phyloP scores from a whole-genome alignment of 768 basidiomycete genomes.

The Leccinum boreale region DNA sequence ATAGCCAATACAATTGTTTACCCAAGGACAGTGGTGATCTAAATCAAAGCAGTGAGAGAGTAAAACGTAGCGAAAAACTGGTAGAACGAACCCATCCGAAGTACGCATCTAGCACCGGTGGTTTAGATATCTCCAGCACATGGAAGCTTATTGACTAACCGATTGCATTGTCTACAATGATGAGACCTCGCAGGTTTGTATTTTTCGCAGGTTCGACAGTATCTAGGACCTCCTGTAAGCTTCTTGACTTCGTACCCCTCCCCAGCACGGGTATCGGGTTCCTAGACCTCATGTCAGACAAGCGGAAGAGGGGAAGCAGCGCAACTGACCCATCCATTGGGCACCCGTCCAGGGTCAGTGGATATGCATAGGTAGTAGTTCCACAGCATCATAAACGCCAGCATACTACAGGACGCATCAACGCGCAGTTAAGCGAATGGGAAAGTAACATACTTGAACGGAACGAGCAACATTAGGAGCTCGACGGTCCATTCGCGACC shows the following conservation, averaged over 20 bases:
- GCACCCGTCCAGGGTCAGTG: conserved; percentile 85
- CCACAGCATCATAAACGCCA: conserved; percentile 78
- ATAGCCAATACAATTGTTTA: conserved; percentile 93
- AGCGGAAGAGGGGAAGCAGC: background rate
- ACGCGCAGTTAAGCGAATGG: conserved; percentile 3
- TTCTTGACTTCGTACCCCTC: conserved; percentile 91
- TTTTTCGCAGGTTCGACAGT: conserved; percentile 79
- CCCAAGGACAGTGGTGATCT: conserved; percentile 94
- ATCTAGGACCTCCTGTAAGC: conserved; percentile 76
- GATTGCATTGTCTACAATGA: conserved; percentile 87
- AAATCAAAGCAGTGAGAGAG: conserved; percentile 6
- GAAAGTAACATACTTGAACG: conserved; percentile 77
- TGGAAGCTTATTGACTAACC: conserved; percentile 41
- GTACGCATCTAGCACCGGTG: conserved; percentile 56
- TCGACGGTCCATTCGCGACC: conserved; percentile 70
- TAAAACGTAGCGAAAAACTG: background rate
- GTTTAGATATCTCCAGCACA: conserved; percentile 1
- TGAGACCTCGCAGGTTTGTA: conserved; percentile 90
- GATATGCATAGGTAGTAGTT: conserved; percentile 84
- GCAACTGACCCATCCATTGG: conserved; percentile 65
- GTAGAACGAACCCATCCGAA: conserved; percentile 74
- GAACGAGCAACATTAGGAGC: conserved; percentile 70
- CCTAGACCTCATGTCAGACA: conserved; percentile 32
- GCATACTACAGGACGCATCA: conserved; percentile 42
- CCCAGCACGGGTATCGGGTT: conserved; percentile 61